Percentiles rank a stretch among this genome's conserved stretches.
phyloP scores from a whole-genome alignment of 345 rosid species.

The Eucalyptus sp. region DNA sequence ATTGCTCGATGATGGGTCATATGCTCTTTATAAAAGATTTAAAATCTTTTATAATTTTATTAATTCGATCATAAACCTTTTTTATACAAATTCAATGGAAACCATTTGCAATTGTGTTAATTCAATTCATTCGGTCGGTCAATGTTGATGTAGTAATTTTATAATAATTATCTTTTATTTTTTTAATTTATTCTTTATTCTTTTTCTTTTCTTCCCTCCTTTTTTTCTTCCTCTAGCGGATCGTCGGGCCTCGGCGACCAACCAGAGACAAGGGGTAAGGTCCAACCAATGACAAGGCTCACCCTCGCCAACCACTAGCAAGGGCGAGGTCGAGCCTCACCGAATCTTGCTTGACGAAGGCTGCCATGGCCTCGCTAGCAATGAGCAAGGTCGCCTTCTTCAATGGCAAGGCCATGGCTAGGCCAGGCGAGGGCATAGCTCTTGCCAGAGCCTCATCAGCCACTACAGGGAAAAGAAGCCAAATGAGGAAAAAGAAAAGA shows the following conservation, averaged over 20 bases:
- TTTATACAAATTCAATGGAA: too few relatives aligned
- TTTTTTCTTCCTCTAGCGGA: rapidly evolving
- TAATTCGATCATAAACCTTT: rapidly evolving
- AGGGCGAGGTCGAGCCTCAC: rapidly evolving
- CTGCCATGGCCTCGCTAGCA: too few relatives aligned
- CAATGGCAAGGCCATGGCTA: too few relatives aligned
- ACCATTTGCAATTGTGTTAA: rapidly evolving
- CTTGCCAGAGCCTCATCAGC: rapidly evolving
- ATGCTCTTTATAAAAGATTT: neutral
- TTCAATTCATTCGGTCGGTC: rapidly evolving
- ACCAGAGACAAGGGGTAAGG: rapidly evolving
- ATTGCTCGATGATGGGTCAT: too few relatives aligned
- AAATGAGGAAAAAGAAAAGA: too few relatives aligned
- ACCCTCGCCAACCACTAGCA: rapidly evolving
- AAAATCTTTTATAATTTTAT: too few relatives aligned
- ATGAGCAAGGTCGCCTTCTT: rapidly evolving
- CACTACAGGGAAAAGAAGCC: too few relatives aligned
- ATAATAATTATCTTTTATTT: too few relatives aligned
- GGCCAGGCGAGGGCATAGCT: rapidly evolving
- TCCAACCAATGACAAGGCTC: too few relatives aligned
- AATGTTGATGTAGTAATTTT: rapidly evolving
- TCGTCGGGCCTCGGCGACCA: rapidly evolving
- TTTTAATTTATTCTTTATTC: too few relatives aligned
- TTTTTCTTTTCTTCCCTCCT: rapidly evolving
- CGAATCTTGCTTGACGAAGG: too few relatives aligned